Base-by-base conservation (phyloP, 257 asterid species). In the Paraleonurus japonicus region DNA sequence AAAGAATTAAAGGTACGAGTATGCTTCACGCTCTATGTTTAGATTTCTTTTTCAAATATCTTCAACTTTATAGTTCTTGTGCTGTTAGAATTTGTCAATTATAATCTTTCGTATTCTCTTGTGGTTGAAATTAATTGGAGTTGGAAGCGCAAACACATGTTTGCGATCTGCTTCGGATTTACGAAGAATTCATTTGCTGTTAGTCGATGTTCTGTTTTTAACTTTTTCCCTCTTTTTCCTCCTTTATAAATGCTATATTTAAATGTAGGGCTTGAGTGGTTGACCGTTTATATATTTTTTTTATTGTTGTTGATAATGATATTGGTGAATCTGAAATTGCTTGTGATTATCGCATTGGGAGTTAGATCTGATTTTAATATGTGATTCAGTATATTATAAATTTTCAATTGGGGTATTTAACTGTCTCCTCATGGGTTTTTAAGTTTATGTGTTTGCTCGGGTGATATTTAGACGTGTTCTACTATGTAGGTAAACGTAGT, bases 11-110 rank as follows among this genome's bases (percentile, higher is more conserved):
- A 71, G 71, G 75, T 63, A 61, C 43, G 55, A 67, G 41, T 62
- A 58, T 59, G 69, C 55, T 81, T 67, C 89, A 82, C 86, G 82
- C 85, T 78, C 92, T 65, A 22, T 71, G 77, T 67, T 62, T 24
- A 55, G 41, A 69, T 33, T 68, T 66, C 33, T 68, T 19, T 27
- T 19, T 28, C 53, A 65, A 15, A 75, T 63, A 68, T 47, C 72
- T 70, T 48, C 45, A 37, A 58, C 79, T 75, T 67, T 77, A 66
- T 58, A 4, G 24, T 17, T 66, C 67, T 53, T 54, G 75, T 65
- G 75, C 27, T 35, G 67, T 67, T 74, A 2, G 66, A 54, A 37
- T 59, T 1, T 13, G 7, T n/a, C 24, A n/a, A 30, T 61, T 26
- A 5, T 41, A 54, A 35, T 30, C 33, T 17, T 63, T n/a, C 74